Conservation (phyloP, 306 rosid species). For the Boehmeria nivea region DNA sequence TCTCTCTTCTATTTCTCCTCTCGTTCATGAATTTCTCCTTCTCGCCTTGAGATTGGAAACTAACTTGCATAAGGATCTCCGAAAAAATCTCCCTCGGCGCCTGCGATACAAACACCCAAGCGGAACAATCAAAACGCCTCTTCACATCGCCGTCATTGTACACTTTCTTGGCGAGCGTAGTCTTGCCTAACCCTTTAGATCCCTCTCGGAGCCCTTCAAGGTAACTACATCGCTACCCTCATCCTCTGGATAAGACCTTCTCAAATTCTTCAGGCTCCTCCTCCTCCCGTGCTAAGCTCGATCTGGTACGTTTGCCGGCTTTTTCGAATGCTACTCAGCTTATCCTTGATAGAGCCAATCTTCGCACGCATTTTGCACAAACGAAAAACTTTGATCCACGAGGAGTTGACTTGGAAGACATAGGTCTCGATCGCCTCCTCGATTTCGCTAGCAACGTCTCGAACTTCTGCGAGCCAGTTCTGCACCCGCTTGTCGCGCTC, state of each 20-base stretch:
- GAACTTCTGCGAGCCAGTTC: no score
- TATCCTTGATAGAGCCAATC: no score
- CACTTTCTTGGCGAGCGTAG: constrained; percentile 18
- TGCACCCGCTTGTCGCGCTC: constrained; percentile 21
- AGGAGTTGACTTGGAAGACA: no score
- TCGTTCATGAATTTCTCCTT: background rate
- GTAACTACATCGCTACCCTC: background rate
- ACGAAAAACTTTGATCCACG: no score
- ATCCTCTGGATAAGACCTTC: constrained; percentile 14
- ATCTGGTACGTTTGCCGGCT: no score
- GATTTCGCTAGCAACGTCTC: no score
- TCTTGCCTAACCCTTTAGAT: constrained; percentile 18
- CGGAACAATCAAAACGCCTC: constrained; percentile 2
- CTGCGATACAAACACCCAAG: constrained; percentile 18
- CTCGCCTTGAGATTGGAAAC: background rate
- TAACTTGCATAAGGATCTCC: constrained; percentile 4
- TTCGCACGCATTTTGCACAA: no score
- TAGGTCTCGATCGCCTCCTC: no score
- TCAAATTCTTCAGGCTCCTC: constrained; percentile 26
- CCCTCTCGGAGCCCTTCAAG: constrained; percentile 6
- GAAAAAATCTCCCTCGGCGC: background rate
- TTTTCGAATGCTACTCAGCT: no score
- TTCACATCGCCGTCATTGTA: background rate
- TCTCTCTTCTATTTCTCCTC: background rate
- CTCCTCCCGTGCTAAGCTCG: no score